Conservation (phyloP, 352 stramenopile species). For the Pythium pectinolyticum region DNA sequence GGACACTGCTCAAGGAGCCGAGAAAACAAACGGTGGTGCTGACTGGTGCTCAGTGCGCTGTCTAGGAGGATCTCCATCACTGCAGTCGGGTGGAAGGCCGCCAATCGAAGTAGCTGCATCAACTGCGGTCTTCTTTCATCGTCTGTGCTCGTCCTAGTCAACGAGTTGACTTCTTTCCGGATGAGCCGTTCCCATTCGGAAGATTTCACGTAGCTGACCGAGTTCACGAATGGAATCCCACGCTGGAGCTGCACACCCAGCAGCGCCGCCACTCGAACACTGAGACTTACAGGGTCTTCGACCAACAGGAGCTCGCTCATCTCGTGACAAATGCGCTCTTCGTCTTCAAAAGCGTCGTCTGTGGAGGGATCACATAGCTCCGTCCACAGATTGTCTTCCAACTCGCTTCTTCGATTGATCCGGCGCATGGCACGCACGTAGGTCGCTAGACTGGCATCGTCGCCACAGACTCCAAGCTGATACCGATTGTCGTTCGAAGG, state of each 20-base stretch:
- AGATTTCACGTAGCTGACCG: background rate
- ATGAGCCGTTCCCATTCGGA: slow-evolving; percentile 11
- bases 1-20: slow-evolving; percentile 18
- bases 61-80: slow-evolving; percentile 1
- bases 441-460: no score
- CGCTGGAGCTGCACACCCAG: slow-evolving; percentile 5
- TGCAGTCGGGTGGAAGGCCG: slow-evolving; percentile 7
- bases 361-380: background rate
- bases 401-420: no score
- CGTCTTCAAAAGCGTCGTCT: background rate
- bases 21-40: slow-evolving; percentile 11
- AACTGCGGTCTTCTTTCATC: background rate
- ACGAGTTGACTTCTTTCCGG: slow-evolving; percentile 18
- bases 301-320: slow-evolving; percentile 1
- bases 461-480: no score
- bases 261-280: slow-evolving; percentile 4
- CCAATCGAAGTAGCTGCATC: slow-evolving; percentile 5
- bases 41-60: background rate
- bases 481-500: no score
- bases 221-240: background rate
- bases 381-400: no score
- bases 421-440: no score
- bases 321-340: background rate
- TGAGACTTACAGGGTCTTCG: background rate
- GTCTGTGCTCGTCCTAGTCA: slow-evolving; percentile 1